These are phyloP conservation scores for Scedosporium boydii DNA, from an alignment of 2,329 filamentous ascomycete species.

Conservation along the genomic window DNA sequence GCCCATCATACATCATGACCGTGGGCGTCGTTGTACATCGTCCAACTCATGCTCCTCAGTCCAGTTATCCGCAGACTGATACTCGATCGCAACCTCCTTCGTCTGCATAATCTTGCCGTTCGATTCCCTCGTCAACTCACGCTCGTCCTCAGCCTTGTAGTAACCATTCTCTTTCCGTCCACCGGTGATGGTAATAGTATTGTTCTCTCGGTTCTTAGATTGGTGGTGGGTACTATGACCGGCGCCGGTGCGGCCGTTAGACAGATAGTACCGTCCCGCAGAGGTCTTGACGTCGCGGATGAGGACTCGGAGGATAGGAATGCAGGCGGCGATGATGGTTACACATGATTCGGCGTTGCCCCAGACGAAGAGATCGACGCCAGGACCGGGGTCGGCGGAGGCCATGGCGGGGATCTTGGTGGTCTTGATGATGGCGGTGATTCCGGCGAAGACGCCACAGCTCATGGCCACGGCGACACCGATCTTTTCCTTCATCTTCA, in stretches of 20 bases:
- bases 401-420: conserved; percentile 13
- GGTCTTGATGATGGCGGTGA: conserved; percentile 21
- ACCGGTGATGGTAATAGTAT: conserved; percentile 5
- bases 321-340: conserved; percentile 14
- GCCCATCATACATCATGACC: not conserved
- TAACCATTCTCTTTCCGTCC: not conserved
- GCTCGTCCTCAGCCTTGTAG: conserved; percentile 3
- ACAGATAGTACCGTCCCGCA: conserved; percentile 9
- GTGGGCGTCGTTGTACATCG: not conserved
- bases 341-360: conserved; percentile 13
- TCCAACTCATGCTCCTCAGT: conserved; percentile 1
- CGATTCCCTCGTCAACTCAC: not conserved
- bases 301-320: conserved; percentile 15
- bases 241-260: conserved; percentile 1
- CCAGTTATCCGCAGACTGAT: conserved; percentile 6
- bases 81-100: conserved; percentile 12
- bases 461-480: conserved; percentile 32
- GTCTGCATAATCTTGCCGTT: conserved; percentile 13
- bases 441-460: conserved; percentile 28
- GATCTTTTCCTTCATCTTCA: conserved; percentile 29
- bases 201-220: conserved; percentile 3
- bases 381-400: conserved; percentile 8
- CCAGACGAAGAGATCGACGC: conserved; percentile 13
- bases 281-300: conserved; percentile 10
- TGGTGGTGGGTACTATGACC: not conserved